phyloP scores from a whole-genome alignment of 2,329 filamentous ascomycete species.

The Aspergillus hortae region DNA sequence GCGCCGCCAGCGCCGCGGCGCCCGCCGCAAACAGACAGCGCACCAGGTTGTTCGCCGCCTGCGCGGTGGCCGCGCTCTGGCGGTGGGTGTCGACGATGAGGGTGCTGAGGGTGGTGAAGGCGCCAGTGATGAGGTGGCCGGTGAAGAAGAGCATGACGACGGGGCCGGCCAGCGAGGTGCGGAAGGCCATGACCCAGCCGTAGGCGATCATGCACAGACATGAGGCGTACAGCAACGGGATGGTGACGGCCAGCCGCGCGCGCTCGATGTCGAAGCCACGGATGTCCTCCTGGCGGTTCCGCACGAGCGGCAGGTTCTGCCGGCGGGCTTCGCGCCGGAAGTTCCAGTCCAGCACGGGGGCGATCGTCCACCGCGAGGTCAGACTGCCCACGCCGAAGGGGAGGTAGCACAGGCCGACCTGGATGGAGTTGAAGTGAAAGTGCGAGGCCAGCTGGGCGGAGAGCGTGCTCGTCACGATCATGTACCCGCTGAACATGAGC shows the following conservation, averaged over 20 bases:
- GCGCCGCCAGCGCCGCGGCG: conserved; percentile 16
- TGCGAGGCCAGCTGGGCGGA: conserved; percentile 38
- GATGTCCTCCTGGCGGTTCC: conserved; percentile 50
- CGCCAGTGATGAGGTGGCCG: conserved; percentile 28
- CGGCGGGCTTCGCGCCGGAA: conserved; percentile 58
- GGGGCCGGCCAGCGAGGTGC: conserved; percentile 28
- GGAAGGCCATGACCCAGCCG: conserved; percentile 37
- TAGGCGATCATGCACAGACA: conserved; percentile 28
- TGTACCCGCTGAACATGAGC: conserved; percentile 44
- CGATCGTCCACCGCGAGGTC: conserved; percentile 25
- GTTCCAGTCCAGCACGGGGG: conserved; percentile 63
- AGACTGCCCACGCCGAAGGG: conserved; percentile 18
- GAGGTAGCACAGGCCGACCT: conserved; percentile 22
- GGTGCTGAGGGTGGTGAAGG: conserved; percentile 41
- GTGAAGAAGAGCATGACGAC: conserved; percentile 33
- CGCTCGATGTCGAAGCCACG: conserved; percentile 49
- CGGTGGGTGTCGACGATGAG: conserved; percentile 41
- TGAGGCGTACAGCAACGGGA: conserved; percentile 28
- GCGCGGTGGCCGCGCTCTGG: conserved; percentile 17
- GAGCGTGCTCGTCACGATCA: conserved; percentile 41
- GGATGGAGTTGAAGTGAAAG: conserved; percentile 20
- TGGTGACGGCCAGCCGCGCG: conserved; percentile 30
- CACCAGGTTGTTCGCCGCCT: conserved; percentile 21
- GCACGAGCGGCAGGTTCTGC: conserved; percentile 42
- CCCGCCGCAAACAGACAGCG: conserved; percentile 23